Evolutionary conservation across 768 basidiomycete species (phyloP), one percentile per base, ranked within the genome.

Genomic region (Paxillus rubicundulus): DNA sequence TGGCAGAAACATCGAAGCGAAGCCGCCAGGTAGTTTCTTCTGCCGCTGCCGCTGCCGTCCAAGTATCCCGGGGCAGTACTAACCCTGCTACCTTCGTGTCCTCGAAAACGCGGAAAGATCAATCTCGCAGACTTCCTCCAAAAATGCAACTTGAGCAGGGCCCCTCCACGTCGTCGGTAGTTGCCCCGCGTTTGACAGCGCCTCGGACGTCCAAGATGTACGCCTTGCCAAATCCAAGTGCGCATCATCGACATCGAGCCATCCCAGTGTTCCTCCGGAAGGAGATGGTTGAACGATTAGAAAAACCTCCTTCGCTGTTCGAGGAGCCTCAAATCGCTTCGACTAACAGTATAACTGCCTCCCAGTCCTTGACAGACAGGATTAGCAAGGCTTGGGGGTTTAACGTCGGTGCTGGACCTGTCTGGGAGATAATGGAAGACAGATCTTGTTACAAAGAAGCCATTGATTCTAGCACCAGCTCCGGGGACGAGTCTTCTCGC

Each of bases 401-500:
- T 60, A 89, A 87, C 57, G 80, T 87, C 13, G 88, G 89, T 4
- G 65, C 81, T 3, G 90, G 91, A 0, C 88, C 89, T 1, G 60
- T 89, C 6, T 92, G 89, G 89, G 85, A 91, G 53, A 67, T 91
- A 33, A 68, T 79, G 39, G 91, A 93, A 62, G 91, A 93, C 57
- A 70, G 88, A 45, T 81, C 79, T 1, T 92, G 86, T 80, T 92
- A 75, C 66, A 90, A 87, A 62, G 90, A 92, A 58, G 75, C 79
- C 3, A 53, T 63, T 30, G 28, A 28, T 20, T 52, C 62, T 10
- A 69, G 70, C 3, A 54, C 64, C 9, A 54, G 58, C 24, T n/a
- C 55, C 9, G 74, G 74, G 46, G 66, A 62, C 1, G 86, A 88
- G 57, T 75, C 67, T 9, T 74, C 66, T 33, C 74, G 82, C 16